Conservation (phyloP, 78 protist genomes). For the Creolimax fragrantissima region DNA sequence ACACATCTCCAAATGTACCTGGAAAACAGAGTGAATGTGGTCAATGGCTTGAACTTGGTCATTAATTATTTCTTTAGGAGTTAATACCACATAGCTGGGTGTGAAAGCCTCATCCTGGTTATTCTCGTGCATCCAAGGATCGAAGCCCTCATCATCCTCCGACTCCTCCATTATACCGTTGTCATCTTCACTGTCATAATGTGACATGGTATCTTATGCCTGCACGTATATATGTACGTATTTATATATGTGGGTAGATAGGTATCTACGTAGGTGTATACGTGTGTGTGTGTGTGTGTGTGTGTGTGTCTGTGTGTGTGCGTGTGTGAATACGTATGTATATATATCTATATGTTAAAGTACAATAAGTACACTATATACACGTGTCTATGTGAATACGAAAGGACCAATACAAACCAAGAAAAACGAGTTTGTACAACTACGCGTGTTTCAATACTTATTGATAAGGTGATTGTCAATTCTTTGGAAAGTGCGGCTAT, state of each 20-base stretch:
- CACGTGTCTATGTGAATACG: too few relatives aligned
- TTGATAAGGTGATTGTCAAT: too few relatives aligned
- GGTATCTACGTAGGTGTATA: too few relatives aligned
- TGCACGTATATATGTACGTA: neutral
- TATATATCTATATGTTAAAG: too few relatives aligned
- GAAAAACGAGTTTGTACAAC: too few relatives aligned
- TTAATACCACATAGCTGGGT: neutral
- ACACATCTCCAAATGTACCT: neutral
- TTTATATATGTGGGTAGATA: neutral
- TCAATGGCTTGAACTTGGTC: neutral
- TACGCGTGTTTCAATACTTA: too few relatives aligned
- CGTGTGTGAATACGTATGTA: too few relatives aligned
- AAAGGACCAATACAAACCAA: too few relatives aligned
- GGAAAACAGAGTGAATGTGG: neutral
- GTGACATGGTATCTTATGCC: neutral
- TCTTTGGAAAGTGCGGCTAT: too few relatives aligned
- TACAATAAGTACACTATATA: too few relatives aligned
- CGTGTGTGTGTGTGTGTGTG: too few relatives aligned
- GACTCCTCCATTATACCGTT: neutral
- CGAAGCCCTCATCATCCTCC: neutral
- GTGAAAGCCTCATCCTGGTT: neutral
- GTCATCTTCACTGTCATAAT: neutral
- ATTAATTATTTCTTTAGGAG: neutral
- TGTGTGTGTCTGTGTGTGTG: too few relatives aligned
- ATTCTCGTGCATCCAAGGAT: neutral